Percentiles rank a stretch among this genome's conserved stretches.
Conservation (phyloP, 2,329 filamentous ascomycete species). For the Penicillium glabrum region DNA sequence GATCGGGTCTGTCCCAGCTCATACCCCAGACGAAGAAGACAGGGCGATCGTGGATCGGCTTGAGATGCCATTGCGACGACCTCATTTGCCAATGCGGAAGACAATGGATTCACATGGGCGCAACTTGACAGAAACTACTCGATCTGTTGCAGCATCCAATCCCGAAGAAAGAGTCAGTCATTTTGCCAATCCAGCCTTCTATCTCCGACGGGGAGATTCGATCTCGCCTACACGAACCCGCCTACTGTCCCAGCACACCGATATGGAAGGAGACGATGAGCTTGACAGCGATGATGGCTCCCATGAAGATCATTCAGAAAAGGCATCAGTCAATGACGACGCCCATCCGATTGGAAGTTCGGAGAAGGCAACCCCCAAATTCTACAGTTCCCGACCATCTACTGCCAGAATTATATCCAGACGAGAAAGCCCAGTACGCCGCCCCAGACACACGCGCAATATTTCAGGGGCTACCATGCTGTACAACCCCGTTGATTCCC, state of each 20-base stretch:
- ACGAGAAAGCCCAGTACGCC: slow-evolving; percentile 36
- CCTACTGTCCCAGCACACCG: slow-evolving; percentile 62
- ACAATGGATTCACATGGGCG: slow-evolving; percentile 31
- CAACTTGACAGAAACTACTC: slow-evolving; percentile 52
- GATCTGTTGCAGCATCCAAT: slow-evolving; percentile 58
- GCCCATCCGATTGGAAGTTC: slow-evolving; percentile 14
- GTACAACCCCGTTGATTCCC: slow-evolving; percentile 65
- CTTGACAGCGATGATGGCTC: slow-evolving; percentile 71
- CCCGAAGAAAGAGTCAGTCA: slow-evolving; percentile 50
- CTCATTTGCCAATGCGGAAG: slow-evolving; percentile 49
- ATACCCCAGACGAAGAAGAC: slow-evolving; percentile 62
- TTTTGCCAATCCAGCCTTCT: slow-evolving; percentile 33
- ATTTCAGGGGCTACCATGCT: slow-evolving; percentile 80
- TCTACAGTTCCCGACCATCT: slow-evolving; percentile 40
- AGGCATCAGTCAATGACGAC: slow-evolving; percentile 16
- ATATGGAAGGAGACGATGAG: slow-evolving; percentile 88
- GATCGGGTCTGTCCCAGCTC: slow-evolving; percentile 55
- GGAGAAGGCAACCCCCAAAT: slow-evolving; percentile 32
- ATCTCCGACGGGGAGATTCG: slow-evolving; percentile 35
- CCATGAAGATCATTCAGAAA: slow-evolving; percentile 24
- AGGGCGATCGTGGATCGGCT: slow-evolving; percentile 58
- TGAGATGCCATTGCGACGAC: slow-evolving; percentile 54
- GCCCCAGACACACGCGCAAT: slow-evolving; percentile 65
- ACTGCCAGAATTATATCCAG: slow-evolving; percentile 43
- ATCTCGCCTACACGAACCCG: slow-evolving; percentile 36